Conservation (phyloP, 345 rosid genomes). For the Citrus unshiu region DNA sequence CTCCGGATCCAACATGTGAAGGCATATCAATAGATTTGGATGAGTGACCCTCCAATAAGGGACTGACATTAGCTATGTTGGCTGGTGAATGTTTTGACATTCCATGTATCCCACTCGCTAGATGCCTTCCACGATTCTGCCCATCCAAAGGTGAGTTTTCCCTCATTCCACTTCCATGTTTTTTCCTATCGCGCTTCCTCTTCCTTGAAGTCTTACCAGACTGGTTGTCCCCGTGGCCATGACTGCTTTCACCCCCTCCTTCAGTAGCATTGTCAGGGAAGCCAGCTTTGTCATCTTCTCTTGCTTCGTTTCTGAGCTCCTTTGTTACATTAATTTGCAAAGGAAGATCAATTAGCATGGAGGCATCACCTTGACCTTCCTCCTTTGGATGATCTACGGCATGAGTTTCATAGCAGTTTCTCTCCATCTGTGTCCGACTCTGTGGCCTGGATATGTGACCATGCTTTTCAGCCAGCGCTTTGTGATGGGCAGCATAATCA, state of each 20-base stretch:
- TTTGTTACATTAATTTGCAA: slow-evolving; percentile 28
- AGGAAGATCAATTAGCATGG: slow-evolving; percentile 14
- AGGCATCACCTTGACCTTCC: slow-evolving; percentile 13
- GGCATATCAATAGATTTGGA: slow-evolving; percentile 7
- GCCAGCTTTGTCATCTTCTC: slow-evolving; percentile 10
- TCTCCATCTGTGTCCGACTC: slow-evolving; percentile 12
- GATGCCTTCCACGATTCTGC: slow-evolving; percentile 27
- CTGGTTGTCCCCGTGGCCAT: slow-evolving; percentile 21
- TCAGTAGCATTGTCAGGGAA: slow-evolving; percentile 7
- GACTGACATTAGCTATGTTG: slow-evolving; percentile 19
- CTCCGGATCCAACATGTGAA: not conserved
- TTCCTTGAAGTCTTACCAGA: slow-evolving; percentile 27
- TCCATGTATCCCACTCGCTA: slow-evolving; percentile 24
- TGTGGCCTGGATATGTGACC: slow-evolving; percentile 39
- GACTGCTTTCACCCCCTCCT: slow-evolving; percentile 24
- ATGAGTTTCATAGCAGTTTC: slow-evolving; percentile 15
- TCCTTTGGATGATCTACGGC: slow-evolving; percentile 21
- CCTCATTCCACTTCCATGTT: slow-evolving; percentile 21
- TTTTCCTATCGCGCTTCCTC: slow-evolving; percentile 20
- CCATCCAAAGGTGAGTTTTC: slow-evolving; percentile 25
- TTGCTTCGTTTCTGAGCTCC: slow-evolving; percentile 10
- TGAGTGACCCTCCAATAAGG: slow-evolving; percentile 16
- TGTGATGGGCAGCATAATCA: slow-evolving; percentile 61
- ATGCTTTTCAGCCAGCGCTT: slow-evolving; percentile 50
- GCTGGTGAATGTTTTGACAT: slow-evolving; percentile 11